These are phyloP conservation scores for Phytophthora meadii DNA, from an alignment of 352 stramenopile genomes.

Conservation along the genomic window DNA sequence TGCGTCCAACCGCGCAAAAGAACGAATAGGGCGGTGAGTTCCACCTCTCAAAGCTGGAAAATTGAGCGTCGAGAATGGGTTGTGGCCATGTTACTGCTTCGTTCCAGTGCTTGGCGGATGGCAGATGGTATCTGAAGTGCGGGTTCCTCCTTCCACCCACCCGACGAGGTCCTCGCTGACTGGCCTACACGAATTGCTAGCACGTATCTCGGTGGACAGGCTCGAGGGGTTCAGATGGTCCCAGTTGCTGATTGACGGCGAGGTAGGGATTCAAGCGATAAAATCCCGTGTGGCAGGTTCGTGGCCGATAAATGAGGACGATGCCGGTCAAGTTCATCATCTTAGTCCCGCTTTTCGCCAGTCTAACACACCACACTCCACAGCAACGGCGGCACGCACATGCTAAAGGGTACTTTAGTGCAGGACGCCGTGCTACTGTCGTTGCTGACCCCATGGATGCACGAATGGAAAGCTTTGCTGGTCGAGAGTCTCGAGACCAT, in stretches of 20 bases:
- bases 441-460: conserved; percentile 19
- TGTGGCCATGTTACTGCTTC: conserved; percentile 30
- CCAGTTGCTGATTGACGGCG: conserved; percentile 20
- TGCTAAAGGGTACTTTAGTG: not conserved
- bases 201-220: conserved; percentile 16
- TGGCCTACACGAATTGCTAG: not conserved
- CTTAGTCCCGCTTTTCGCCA: conserved; percentile 24
- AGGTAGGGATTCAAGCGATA: not conserved
- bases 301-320: not conserved
- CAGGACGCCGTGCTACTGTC: conserved; percentile 1
- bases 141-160: conserved; percentile 7
- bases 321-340: conserved; percentile 14
- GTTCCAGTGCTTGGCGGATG: conserved; percentile 29
- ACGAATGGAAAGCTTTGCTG: conserved; percentile 11
- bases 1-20: conserved; percentile 12
- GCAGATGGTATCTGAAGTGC: conserved; percentile 13
- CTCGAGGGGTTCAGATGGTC: conserved; percentile 31
- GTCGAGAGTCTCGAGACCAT: not conserved
- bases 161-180: conserved; percentile 1
- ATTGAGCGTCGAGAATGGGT: conserved; percentile 4
- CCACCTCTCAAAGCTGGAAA: conserved; percentile 11
- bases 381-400: not conserved
- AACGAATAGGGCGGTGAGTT: conserved; percentile 4
- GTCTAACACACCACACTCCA: conserved; percentile 9
- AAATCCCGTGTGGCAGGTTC: conserved; percentile 22